phyloP scores from a whole-genome alignment of 345 rosid genomes.

The Populus euphratica region DNA sequence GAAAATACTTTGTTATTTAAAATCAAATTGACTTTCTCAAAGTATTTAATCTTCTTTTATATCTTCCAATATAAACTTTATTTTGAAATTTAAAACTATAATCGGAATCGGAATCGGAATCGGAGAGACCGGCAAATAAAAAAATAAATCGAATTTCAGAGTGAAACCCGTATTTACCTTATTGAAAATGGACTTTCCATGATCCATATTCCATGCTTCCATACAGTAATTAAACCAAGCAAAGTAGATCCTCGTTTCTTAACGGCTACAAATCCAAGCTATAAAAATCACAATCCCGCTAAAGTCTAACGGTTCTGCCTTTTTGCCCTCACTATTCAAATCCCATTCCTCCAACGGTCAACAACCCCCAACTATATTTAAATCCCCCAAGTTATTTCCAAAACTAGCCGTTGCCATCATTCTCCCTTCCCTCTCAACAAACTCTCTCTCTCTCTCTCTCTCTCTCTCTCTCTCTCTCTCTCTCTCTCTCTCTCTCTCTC shows the following conservation, averaged over 20 bases:
- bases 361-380: background rate
- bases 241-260: background rate
- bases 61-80: background rate
- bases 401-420: constrained; percentile 21
- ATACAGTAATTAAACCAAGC: background rate
- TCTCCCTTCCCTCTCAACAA: background rate
- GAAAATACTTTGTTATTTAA: no score
- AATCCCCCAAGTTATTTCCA: background rate
- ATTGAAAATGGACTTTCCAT: background rate
- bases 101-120: no score
- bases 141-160: no score
- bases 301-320: constrained; percentile 11
- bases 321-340: constrained; percentile 1
- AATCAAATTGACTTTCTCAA: no score
- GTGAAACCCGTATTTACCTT: background rate
- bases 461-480: background rate
- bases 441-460: background rate
- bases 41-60: no score
- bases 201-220: background rate
- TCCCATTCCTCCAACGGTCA: constrained; percentile 13
- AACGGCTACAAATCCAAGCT: constrained; percentile 11
- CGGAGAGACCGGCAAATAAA: no score
- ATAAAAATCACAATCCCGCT: background rate
- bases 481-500: background rate
- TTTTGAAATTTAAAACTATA: background rate